A percentile compares a stretch with the other conserved stretches of the same genome.
Conservation (phyloP, 2,329 filamentous ascomycete genomes). For the Volutella citrinella region DNA sequence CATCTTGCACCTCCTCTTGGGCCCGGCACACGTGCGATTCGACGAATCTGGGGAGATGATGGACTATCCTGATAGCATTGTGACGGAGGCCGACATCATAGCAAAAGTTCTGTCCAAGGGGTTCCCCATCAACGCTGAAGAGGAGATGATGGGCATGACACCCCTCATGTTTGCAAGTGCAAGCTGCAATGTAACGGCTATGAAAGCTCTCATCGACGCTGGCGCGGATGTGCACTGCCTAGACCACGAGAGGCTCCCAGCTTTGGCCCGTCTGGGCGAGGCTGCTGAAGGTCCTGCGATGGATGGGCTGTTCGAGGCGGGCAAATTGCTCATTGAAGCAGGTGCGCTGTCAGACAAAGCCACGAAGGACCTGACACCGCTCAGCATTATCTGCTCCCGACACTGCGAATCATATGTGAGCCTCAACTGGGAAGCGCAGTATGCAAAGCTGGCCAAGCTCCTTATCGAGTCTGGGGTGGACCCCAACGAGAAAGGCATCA, state of each 20-base stretch:
- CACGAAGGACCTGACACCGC: slow-evolving; percentile 19
- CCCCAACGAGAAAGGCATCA: slow-evolving; percentile 23
- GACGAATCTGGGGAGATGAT: slow-evolving; percentile 19
- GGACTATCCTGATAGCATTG: slow-evolving; percentile 7
- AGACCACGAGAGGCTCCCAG: slow-evolving; percentile 23
- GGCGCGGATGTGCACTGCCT: slow-evolving; percentile 23
- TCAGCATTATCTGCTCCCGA: slow-evolving; percentile 23
- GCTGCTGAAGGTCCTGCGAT: slow-evolving; percentile 22
- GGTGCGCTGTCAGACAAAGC: slow-evolving; percentile 19
- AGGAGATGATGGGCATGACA: slow-evolving; percentile 25
- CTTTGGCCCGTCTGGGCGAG: slow-evolving; percentile 22
- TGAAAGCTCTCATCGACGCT: slow-evolving; percentile 20
- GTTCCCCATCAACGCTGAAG: slow-evolving; percentile 23
- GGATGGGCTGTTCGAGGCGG: slow-evolving; percentile 17
- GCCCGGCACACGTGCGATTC: slow-evolving; percentile 18
- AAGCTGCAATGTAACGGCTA: slow-evolving; percentile 23
- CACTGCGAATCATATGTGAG: slow-evolving; percentile 21
- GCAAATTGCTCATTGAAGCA: slow-evolving; percentile 23
- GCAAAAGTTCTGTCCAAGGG: slow-evolving; percentile 22
- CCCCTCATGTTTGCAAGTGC: slow-evolving; percentile 26
- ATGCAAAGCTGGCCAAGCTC: slow-evolving; percentile 22
- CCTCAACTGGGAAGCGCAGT: slow-evolving; percentile 23
- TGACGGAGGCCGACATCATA: slow-evolving; percentile 24
- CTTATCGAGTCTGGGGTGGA: slow-evolving; percentile 23
- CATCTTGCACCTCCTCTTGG: slow-evolving; percentile 25